Percentiles rank a stretch among this genome's conserved stretches.
phyloP scores from a whole-genome alignment of 1,284 basidiomycete species.

The Peniophora sp. region DNA sequence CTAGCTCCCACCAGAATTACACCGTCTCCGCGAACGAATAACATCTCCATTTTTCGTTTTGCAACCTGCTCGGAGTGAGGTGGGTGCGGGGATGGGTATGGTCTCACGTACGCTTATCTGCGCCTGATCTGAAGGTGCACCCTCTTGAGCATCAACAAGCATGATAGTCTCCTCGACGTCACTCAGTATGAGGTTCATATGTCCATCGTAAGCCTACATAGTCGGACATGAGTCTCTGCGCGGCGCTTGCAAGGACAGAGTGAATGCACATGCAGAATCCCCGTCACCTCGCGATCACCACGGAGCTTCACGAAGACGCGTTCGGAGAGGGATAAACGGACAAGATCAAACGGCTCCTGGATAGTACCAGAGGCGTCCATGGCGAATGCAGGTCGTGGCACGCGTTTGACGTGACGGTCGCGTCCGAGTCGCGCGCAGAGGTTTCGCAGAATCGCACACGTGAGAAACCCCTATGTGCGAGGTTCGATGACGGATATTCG shows the following conservation, averaged over 20 bases:
- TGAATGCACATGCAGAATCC: slow-evolving; percentile 81
- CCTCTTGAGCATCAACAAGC: slow-evolving; percentile 73
- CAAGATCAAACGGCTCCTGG: slow-evolving; percentile 97
- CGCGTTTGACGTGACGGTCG: too few relatives aligned
- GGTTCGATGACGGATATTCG: too few relatives aligned
- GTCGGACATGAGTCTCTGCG: slow-evolving; percentile 1
- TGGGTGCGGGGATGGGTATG: not conserved
- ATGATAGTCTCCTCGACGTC: slow-evolving; percentile 97
- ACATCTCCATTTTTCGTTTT: slow-evolving; percentile 94
- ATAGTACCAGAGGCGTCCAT: slow-evolving; percentile 78
- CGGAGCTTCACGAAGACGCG: slow-evolving; percentile 94
- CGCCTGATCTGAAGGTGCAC: slow-evolving; percentile 36
- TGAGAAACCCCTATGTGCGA: too few relatives aligned
- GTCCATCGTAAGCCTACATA: slow-evolving; percentile 92
- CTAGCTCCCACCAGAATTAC: slow-evolving; percentile 74
- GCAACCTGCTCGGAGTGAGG: slow-evolving; percentile 55
- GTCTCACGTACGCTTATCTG: slow-evolving; percentile 53
- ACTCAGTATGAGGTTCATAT: slow-evolving; percentile 98
- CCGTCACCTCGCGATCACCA: slow-evolving; percentile 89
- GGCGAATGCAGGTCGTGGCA: slow-evolving; percentile 1
- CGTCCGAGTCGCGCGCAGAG: too few relatives aligned
- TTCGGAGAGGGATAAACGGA: slow-evolving; percentile 92
- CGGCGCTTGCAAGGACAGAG: not conserved
- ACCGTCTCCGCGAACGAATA: slow-evolving; percentile 95
- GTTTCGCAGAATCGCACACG: too few relatives aligned